Conservation (phyloP, 129 eudicot genomes). For the Deinandra increscens region DNA sequence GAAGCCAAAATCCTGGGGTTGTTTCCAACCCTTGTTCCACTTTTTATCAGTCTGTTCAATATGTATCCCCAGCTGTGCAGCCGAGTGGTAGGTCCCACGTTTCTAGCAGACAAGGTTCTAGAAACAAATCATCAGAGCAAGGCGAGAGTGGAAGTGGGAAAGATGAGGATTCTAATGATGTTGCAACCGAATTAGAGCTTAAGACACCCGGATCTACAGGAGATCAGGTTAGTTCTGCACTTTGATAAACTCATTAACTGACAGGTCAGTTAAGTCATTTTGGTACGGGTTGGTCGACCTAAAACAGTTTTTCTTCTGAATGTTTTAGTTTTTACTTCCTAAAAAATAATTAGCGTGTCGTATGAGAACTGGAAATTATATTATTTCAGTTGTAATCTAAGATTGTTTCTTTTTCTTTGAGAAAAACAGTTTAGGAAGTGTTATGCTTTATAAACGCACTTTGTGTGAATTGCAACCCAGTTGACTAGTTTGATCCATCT, state of each 20-base stretch:
- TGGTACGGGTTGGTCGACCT: background rate
- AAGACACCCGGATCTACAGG: conserved; percentile 84
- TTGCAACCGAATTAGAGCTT: conserved; percentile 80
- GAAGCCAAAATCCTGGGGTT: conserved; percentile 66
- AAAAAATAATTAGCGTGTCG: background rate
- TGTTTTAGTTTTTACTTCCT: background rate
- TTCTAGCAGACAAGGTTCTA: conserved; percentile 55
- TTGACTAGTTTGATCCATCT: background rate
- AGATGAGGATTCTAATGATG: conserved; percentile 65
- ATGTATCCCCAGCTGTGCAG: conserved; percentile 49
- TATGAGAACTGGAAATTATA: background rate
- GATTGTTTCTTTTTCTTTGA: background rate
- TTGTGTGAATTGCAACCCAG: background rate
- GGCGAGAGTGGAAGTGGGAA: conserved; percentile 55
- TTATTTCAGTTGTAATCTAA: background rate
- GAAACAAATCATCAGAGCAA: conserved; percentile 50
- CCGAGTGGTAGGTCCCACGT: conserved; percentile 50
- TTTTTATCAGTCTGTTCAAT: conserved; percentile 62
- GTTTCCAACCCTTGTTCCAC: conserved; percentile 68
- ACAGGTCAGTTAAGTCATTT: background rate
- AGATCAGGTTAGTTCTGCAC: conserved; percentile 55
- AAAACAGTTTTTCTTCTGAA: background rate
- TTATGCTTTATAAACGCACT: background rate
- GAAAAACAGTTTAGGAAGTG: background rate
- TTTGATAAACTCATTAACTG: background rate